phyloP scores from a whole-genome alignment of 1,284 basidiomycete species.

The Sparassis latifolia region DNA sequence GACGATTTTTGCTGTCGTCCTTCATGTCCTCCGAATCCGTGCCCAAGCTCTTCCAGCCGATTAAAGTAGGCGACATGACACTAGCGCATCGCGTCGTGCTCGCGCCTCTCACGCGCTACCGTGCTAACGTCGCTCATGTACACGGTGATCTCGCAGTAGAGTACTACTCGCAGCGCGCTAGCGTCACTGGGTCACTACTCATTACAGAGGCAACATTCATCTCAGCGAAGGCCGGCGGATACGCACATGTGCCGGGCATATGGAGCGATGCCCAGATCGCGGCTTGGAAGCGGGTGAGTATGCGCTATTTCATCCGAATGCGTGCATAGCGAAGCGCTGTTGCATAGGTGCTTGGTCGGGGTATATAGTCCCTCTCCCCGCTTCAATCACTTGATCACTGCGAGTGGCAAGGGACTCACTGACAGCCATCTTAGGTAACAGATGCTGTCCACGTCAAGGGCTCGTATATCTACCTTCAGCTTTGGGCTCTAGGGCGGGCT shows the following conservation, averaged over 20 bases:
- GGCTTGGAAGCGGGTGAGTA: constrained; percentile 36
- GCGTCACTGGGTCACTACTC: constrained; percentile 34
- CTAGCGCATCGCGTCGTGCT: constrained; percentile 37
- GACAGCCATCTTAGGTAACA: constrained; percentile 14
- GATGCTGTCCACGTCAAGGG: constrained; percentile 27
- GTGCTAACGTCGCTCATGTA: constrained; percentile 18
- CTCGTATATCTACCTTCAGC: constrained; percentile 38
- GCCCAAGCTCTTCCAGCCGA: constrained; percentile 31
- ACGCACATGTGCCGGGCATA: constrained; percentile 31
- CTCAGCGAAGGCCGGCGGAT: constrained; percentile 29
- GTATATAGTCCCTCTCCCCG: not conserved
- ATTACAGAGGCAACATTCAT: constrained; percentile 41
- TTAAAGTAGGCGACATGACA: constrained; percentile 29
- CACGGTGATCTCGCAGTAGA: constrained; percentile 21
- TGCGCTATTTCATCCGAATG: not conserved
- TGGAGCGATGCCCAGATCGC: constrained; percentile 34
- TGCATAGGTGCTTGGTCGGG: not conserved
- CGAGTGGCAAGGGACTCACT: too few relatives aligned
- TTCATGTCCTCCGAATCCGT: not conserved
- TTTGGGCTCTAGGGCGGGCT: constrained; percentile 41
- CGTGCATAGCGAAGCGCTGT: not conserved
- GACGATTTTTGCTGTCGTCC: too few relatives aligned
- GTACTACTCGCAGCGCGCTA: constrained; percentile 40
- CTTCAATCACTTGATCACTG: not conserved
- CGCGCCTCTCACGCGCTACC: constrained; percentile 34